Percentiles rank a stretch among this genome's conserved stretches.
Evolutionary conservation across 176 grass and related monocot genomes (phyloP).

Genomic region (Rhynchospora tenuis): DNA sequence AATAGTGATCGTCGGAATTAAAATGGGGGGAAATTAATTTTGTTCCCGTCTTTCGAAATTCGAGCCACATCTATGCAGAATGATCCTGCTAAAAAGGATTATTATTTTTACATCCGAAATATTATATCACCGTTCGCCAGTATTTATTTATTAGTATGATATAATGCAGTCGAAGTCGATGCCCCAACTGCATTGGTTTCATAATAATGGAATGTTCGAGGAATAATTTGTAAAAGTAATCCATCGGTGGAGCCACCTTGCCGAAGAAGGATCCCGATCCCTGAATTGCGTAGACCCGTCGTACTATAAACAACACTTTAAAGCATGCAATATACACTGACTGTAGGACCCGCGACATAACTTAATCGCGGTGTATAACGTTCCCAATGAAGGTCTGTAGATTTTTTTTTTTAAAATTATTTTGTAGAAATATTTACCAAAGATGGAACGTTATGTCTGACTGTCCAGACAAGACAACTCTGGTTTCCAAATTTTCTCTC

Average conservation of each 20-base stretch:
- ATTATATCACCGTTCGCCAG: no score
- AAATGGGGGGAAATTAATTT: background rate
- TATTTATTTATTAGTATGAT: no score
- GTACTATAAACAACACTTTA: background rate
- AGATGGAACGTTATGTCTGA: no score
- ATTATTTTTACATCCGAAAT: background rate
- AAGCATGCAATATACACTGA: background rate
- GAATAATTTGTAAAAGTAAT: background rate
- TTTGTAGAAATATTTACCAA: no score
- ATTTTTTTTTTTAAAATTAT: no score
- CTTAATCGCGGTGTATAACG: no score
- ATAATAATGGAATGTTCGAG: no score
- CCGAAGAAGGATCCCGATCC: background rate
- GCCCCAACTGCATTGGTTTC: no score
- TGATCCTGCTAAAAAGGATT: background rate
- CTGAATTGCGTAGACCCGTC: background rate
- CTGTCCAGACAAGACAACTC: no score
- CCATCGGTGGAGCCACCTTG: background rate
- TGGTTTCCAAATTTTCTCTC: no score
- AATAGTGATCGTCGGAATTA: constrained; percentile 14
- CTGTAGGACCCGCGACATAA: background rate
- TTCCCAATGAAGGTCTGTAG: no score
- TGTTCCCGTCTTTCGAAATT: background rate
- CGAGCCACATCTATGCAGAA: background rate
- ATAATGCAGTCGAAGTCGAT: no score